Conservation (phyloP, 257 asterid species). For the Solanum stenotomum region DNA sequence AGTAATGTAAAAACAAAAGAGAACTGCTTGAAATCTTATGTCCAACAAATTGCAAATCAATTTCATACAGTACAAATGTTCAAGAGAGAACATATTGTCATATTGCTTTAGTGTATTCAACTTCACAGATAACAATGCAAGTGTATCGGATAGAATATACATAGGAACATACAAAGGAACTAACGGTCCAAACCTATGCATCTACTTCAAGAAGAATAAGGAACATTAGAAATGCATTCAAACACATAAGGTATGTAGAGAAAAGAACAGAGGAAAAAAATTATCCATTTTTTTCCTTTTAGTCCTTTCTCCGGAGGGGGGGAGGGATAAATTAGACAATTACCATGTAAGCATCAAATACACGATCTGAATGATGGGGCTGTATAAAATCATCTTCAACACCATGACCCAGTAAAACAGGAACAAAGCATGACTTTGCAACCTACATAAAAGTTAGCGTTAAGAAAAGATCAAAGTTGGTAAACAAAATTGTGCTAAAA, state of each 20-base stretch:
- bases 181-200: not conserved
- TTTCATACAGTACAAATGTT: not conserved
- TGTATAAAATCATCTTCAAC: slow-evolving; percentile 83
- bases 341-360: slow-evolving; percentile 79
- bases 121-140: not conserved
- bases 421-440: slow-evolving; percentile 83
- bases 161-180: not conserved
- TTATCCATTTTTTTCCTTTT: not conserved
- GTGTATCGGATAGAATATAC: not conserved
- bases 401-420: slow-evolving; percentile 83
- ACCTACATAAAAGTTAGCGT: slow-evolving; percentile 30
- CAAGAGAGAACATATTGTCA: not conserved
- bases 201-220: not conserved
- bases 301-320: not conserved
- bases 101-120: not conserved
- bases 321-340: not conserved
- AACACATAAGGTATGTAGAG: not conserved
- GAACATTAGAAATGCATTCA: not conserved
- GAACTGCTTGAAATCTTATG: not conserved
- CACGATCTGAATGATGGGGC: slow-evolving; percentile 91
- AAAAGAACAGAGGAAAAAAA: not conserved
- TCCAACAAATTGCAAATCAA: not conserved
- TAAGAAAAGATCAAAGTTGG: not conserved
- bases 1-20: not conserved
- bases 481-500: not conserved